A percentile compares a stretch with the other conserved stretches of the same genome.
These are phyloP conservation scores for Fusarium anthophilum DNA, from an alignment of 2,329 filamentous ascomycete species.

Conservation along the genomic window DNA sequence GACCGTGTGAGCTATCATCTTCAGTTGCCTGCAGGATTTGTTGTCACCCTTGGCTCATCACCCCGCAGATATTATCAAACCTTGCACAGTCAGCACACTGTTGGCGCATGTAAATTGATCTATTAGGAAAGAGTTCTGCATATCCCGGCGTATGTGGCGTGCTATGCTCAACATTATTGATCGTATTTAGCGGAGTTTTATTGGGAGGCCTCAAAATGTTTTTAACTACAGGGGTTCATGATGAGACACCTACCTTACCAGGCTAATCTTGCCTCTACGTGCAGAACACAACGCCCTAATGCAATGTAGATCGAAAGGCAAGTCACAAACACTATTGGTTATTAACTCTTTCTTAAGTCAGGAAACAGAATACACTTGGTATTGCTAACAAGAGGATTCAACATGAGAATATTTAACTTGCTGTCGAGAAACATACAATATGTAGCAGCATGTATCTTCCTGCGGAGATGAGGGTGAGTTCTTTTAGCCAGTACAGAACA, in stretches of 20 bases:
- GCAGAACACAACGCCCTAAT: too few relatives aligned
- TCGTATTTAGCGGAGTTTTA: background rate
- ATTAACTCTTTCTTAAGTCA: too few relatives aligned
- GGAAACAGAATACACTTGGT: fast-evolving
- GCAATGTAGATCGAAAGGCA: fast-evolving
- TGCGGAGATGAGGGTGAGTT: fast-evolving
- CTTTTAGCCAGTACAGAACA: fast-evolving
- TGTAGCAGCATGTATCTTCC: too few relatives aligned
- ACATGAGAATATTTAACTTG: fast-evolving
- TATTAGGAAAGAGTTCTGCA: background rate
- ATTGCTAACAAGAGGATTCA: fast-evolving
- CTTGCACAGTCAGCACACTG: too few relatives aligned
- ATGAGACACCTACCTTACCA: background rate
- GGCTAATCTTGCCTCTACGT: too few relatives aligned
- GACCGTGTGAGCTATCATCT: too few relatives aligned
- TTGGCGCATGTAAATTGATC: background rate
- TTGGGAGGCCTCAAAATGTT: background rate
- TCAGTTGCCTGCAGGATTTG: too few relatives aligned
- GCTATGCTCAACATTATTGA: background rate
- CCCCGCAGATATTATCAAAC: too few relatives aligned
- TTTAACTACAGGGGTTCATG: fast-evolving
- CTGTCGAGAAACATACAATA: too few relatives aligned
- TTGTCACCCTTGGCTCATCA: too few relatives aligned
- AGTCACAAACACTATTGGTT: fast-evolving
- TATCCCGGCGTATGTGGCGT: background rate